Evolutionary conservation across 73 alveolate genomes (phyloP).

Genomic region (Paramecium biaurelia): DNA sequence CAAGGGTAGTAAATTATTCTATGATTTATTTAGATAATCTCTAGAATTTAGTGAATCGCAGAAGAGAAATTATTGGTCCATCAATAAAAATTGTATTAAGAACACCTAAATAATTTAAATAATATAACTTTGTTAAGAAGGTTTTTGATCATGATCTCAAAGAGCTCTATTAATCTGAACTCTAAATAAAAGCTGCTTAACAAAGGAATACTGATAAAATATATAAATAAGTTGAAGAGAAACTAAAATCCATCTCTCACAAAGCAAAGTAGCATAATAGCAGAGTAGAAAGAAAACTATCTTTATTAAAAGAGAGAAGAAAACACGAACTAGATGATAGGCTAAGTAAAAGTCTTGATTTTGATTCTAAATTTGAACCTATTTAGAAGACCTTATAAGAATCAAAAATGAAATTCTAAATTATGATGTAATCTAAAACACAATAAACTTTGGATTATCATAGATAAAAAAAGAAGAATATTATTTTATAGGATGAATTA

Average conservation of each 20-base stretch:
- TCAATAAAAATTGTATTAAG: neutral
- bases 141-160: conserved; percentile 42
- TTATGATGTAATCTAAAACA: neutral
- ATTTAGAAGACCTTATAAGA: neutral
- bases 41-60: neutral
- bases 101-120: neutral
- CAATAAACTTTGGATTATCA: conserved; percentile 10
- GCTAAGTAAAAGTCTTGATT: neutral
- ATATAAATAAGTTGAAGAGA: neutral
- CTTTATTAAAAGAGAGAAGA: neutral
- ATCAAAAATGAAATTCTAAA: neutral
- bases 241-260: neutral
- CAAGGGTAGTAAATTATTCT: neutral
- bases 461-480: neutral
- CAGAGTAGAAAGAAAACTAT: neutral
- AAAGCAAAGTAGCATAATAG: neutral
- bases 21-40: neutral
- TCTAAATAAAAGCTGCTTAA: conserved; percentile 20
- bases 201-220: neutral
- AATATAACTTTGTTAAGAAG: neutral
- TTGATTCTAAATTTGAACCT: conserved; percentile 1
- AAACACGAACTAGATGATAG: conserved; percentile 34
- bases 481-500: neutral
- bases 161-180: neutral
- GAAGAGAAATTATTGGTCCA: conserved; percentile 36